Conservation (phyloP, 495 filamentous ascomycete species). For the Mytilinidion resinicola region DNA sequence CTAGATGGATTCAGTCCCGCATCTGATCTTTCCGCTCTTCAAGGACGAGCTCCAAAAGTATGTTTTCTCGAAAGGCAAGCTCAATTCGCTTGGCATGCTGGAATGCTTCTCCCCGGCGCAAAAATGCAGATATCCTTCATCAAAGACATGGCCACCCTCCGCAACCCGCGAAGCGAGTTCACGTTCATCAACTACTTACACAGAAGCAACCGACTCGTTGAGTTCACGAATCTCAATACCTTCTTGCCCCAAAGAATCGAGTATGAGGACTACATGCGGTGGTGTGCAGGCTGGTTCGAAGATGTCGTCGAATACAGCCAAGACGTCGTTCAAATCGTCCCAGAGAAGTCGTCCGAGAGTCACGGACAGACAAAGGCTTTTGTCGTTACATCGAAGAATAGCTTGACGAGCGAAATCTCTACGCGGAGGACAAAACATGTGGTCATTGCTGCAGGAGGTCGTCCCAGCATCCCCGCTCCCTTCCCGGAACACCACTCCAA, state of each 20-base stretch:
- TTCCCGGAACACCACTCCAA: slow-evolving; percentile 56
- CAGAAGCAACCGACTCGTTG: slow-evolving; percentile 65
- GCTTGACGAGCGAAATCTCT: slow-evolving; percentile 45
- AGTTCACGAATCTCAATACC: slow-evolving; percentile 84
- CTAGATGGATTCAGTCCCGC: slow-evolving; percentile 27
- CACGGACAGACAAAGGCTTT: slow-evolving; percentile 46
- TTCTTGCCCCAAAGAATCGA: slow-evolving; percentile 82
- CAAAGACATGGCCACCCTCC: slow-evolving; percentile 87
- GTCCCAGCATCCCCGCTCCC: slow-evolving; percentile 63
- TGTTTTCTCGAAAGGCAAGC: slow-evolving; percentile 80
- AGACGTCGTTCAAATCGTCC: slow-evolving; percentile 61
- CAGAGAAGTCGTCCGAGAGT: slow-evolving; percentile 33
- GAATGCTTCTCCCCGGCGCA: slow-evolving; percentile 88
- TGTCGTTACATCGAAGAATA: slow-evolving; percentile 49
- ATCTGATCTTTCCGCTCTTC: slow-evolving; percentile 17
- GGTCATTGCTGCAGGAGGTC: slow-evolving; percentile 77
- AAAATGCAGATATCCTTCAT: slow-evolving; percentile 98
- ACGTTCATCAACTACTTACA: slow-evolving; percentile 95
- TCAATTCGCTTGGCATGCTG: slow-evolving; percentile 84
- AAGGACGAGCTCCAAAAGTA: slow-evolving; percentile 54
- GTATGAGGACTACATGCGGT: slow-evolving; percentile 91
- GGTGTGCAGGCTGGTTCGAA: slow-evolving; percentile 79
- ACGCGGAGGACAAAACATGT: slow-evolving; percentile 67
- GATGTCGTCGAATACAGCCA: slow-evolving; percentile 71
- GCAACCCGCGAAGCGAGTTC: slow-evolving; percentile 83